Percentiles rank a stretch among this genome's conserved stretches.
Evolutionary conservation across 805 yeast genomes (phyloP).

Genomic region (Saccharomycopsis amapae): DNA sequence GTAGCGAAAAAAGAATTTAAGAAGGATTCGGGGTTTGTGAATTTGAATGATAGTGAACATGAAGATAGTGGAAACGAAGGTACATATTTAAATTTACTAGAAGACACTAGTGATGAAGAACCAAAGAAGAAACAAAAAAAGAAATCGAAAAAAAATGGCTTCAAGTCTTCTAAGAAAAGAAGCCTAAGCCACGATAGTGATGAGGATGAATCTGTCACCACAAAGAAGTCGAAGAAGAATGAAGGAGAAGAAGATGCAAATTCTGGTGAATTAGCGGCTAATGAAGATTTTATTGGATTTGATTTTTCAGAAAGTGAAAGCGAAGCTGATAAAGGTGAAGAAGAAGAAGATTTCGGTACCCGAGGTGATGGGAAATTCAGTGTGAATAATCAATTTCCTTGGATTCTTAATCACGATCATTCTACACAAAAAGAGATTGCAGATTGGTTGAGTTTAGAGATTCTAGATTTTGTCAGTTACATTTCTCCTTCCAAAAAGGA

Average conservation of each 20-base stretch:
- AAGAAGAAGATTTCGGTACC: conserved; percentile 25
- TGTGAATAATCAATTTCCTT: conserved; percentile 38
- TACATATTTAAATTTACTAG: too few species aligned
- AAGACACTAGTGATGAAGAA: too few species aligned
- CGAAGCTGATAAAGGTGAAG: conserved; percentile 22
- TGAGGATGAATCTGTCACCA: too few species aligned
- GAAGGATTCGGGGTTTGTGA: too few species aligned
- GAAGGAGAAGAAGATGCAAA: not conserved
- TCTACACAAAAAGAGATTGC: conserved; percentile 69
- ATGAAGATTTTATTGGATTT: conserved; percentile 38
- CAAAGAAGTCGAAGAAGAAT: too few species aligned
- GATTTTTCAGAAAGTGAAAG: conserved; percentile 28
- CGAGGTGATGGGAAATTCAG: conserved; percentile 8
- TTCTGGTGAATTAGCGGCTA: conserved; percentile 30
- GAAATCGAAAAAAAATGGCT: too few species aligned
- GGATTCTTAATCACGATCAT: conserved; percentile 76
- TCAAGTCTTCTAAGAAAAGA: too few species aligned
- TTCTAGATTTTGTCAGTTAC: conserved; percentile 75
- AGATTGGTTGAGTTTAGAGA: conserved; percentile 82
- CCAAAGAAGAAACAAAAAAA: too few species aligned
- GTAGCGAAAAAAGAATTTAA: too few species aligned
- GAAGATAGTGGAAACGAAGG: too few species aligned
- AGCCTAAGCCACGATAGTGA: too few species aligned
- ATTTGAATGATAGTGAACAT: too few species aligned
- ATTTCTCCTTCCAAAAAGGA: conserved; percentile 80